Conservation (phyloP, 1,139 yeast genomes). For the Geotrichum fermentans region DNA sequence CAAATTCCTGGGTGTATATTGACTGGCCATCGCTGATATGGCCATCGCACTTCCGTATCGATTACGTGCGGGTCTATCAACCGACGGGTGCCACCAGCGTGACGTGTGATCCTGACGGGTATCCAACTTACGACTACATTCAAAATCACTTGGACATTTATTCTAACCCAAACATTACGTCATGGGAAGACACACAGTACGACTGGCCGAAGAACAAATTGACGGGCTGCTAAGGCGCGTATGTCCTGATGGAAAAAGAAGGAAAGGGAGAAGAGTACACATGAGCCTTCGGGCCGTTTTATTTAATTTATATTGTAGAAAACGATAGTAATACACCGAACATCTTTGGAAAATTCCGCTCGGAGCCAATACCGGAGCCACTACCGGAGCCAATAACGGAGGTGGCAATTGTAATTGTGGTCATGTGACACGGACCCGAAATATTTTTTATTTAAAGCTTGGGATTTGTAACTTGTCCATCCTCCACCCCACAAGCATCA, state of each 20-base stretch:
- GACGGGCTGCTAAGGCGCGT: conserved; percentile 44
- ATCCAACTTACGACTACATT: conserved; percentile 73
- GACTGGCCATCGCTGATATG: conserved; percentile 67
- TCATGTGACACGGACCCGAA: not conserved
- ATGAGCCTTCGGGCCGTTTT: no score
- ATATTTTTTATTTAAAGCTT: not conserved
- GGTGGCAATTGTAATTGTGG: no score
- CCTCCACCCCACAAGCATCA: not conserved
- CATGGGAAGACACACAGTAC: conserved; percentile 66
- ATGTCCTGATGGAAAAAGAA: no score
- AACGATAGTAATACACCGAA: no score
- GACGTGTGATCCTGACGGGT: conserved; percentile 72
- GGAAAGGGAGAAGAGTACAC: no score
- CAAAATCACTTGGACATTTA: conserved; percentile 60
- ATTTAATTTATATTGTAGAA: no score
- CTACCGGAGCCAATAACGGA: no score
- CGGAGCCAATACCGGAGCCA: no score
- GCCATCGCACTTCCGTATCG: conserved; percentile 65
- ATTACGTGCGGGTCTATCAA: conserved; percentile 76
- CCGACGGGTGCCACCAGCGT: conserved; percentile 49
- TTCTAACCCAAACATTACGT: conserved; percentile 55
- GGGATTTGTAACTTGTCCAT: not conserved
- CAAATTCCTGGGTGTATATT: conserved; percentile 77
- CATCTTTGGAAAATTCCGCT: no score
- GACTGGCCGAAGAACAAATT: conserved; percentile 52